Percentiles rank a stretch among this genome's conserved stretches.
Conservation (phyloP, 2,329 filamentous ascomycete species). For the Monilinia vaccinii-corymbosi region DNA sequence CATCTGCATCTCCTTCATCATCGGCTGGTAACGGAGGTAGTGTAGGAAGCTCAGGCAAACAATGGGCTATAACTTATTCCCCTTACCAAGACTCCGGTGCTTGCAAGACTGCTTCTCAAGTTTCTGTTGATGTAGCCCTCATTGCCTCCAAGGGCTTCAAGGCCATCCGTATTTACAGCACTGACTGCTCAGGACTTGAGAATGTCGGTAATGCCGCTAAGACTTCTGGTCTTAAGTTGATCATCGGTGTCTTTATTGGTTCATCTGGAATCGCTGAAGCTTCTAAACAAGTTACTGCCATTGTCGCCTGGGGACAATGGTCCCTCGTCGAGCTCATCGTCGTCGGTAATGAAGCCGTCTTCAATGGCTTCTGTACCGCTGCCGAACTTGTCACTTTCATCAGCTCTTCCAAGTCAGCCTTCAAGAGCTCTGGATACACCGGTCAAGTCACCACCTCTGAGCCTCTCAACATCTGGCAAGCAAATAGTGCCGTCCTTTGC, state of each 20-base stretch:
- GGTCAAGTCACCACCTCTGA: slow-evolving; percentile 79
- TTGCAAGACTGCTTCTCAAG: slow-evolving; percentile 56
- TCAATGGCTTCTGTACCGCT: slow-evolving; percentile 60
- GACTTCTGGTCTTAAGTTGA: slow-evolving; percentile 63
- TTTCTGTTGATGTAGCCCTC: slow-evolving; percentile 49
- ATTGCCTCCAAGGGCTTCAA: slow-evolving; percentile 61
- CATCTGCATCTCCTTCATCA: slow-evolving; percentile 42
- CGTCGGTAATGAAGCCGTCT: slow-evolving; percentile 85
- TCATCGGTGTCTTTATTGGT: slow-evolving; percentile 82
- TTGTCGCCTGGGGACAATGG: slow-evolving; percentile 67
- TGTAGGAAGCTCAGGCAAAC: slow-evolving; percentile 18
- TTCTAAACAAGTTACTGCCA: slow-evolving; percentile 57
- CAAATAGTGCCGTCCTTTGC: slow-evolving; percentile 56
- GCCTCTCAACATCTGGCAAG: slow-evolving; percentile 68
- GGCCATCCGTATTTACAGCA: slow-evolving; percentile 76
- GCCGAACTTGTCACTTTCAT: slow-evolving; percentile 63
- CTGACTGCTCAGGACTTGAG: slow-evolving; percentile 76
- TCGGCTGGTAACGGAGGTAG: slow-evolving; percentile 18
- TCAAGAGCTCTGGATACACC: slow-evolving; percentile 57
- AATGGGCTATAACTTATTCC: slow-evolving; percentile 74
- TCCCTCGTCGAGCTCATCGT: slow-evolving; percentile 69
- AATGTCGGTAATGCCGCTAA: slow-evolving; percentile 63
- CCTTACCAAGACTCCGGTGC: slow-evolving; percentile 51
- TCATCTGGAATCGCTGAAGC: slow-evolving; percentile 50
- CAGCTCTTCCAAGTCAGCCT: slow-evolving; percentile 50